Evolutionary conservation across 768 basidiomycete species (phyloP), one percentile per base, ranked within the genome.

Genomic region (Trametes coccinea): DNA sequence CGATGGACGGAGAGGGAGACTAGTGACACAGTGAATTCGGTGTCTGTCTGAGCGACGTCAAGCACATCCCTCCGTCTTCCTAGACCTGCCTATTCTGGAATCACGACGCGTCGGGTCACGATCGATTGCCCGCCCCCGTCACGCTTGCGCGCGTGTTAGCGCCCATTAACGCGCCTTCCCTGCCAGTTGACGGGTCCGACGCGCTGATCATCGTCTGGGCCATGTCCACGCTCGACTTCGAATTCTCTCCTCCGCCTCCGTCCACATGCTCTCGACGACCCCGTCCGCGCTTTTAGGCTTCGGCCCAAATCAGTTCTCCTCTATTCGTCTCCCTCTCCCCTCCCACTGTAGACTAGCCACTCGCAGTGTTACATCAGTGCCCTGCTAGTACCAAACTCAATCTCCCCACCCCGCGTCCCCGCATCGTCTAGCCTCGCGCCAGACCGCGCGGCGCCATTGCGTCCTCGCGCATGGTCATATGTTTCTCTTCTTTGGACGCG

Each of bases 111-210:
- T 49, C 46, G 45, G 52, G 56, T 58, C 61, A 54, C 61, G 61
- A 62, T 62, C 61, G 17, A 9, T 16, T 56, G 22, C 52, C 61
- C 61, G 7, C 40, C 13, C 46, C 44, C n/a, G 61, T 62, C 61
- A 62, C 61, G 51, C 56, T 39, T 17, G 22, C 7, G n/a, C 10
- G 14, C 34, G 10, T 3, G 31, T 29, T 51, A 40, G 40, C 57
- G 57, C 57, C 57, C 49, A 40, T 34, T 27, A 22, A 33, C 31
- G 41, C 49, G 41, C 14, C 57, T 52, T 58, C 56, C 49, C 56
- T 22, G 22, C 22, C 22, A 22, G 22, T 58, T 34, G 13, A 14
- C 57, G 49, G 49, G 48, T 11, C 57, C 57, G 57, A 34, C n/a
- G 48, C 49, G 49, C 49, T 8, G 56, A 57, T 57, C 56, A 11